Conservation (phyloP, 306 rosid genomes). For the Quercus rubra region DNA sequence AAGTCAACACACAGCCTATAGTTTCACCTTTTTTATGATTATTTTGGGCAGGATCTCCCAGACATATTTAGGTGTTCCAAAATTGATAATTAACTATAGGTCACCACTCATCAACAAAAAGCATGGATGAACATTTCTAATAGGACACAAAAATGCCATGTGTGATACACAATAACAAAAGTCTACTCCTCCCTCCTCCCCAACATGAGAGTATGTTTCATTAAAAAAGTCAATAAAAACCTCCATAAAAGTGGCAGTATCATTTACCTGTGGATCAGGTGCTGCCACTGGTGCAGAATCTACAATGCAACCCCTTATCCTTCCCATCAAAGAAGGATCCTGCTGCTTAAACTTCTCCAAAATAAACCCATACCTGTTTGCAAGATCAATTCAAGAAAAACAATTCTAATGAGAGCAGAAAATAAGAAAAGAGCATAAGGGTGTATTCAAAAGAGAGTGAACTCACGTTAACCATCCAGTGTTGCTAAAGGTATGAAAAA, state of each 20-base stretch:
- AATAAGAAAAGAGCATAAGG: not conserved
- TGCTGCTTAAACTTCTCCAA: conserved; percentile 70
- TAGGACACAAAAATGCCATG: not conserved
- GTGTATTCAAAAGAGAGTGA: not conserved
- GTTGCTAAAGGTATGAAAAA: conserved; percentile 96
- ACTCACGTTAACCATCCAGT: conserved; percentile 98
- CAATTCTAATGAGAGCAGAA: not conserved
- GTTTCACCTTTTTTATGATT: not conserved
- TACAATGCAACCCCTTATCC: conserved; percentile 87
- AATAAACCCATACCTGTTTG: conserved; percentile 73
- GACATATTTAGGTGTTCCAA: not conserved
- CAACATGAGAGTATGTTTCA: not conserved
- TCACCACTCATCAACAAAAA: not conserved
- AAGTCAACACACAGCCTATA: not conserved
- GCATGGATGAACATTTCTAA: not conserved
- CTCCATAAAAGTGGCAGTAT: not conserved
- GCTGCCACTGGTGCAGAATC: conserved; percentile 98
- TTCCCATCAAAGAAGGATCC: conserved; percentile 51
- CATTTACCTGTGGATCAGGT: conserved; percentile 79
- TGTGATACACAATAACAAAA: not conserved
- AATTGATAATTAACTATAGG: not conserved
- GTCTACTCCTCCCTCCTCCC: not conserved
- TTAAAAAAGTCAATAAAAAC: not conserved
- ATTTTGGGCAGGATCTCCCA: not conserved
- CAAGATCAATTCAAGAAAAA: conserved; percentile 12